Evolutionary conservation across 306 rosid genomes (phyloP).

Genomic region (Psophocarpus tetragonolobus): DNA sequence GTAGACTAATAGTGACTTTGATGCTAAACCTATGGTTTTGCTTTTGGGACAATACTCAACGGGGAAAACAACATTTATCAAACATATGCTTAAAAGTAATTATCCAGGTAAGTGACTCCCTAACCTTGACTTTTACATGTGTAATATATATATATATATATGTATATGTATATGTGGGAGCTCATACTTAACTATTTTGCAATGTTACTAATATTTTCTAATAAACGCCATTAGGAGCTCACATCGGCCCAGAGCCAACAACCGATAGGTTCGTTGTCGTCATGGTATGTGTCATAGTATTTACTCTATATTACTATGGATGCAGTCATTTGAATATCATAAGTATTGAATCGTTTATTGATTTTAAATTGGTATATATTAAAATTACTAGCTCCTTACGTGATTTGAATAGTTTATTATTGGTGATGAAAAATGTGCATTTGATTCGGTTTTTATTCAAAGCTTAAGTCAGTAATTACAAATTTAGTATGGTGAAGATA

Average conservation of each 20-base stretch:
- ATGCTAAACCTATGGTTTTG: slow-evolving; percentile 96
- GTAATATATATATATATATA: neutral
- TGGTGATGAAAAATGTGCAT: too few species aligned
- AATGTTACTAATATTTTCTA: slow-evolving; percentile 6
- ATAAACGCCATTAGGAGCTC: slow-evolving; percentile 68
- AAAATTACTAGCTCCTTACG: too few species aligned
- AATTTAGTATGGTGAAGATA: too few species aligned
- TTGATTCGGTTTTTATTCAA: too few species aligned
- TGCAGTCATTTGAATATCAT: neutral
- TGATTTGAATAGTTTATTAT: too few species aligned
- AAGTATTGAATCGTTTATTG: neutral
- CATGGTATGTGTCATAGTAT: slow-evolving; percentile 61
- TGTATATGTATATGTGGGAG: neutral
- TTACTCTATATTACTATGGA: neutral
- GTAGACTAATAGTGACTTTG: slow-evolving; percentile 94
- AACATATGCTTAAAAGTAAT: slow-evolving; percentile 73
- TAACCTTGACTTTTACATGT: neutral
- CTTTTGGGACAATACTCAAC: slow-evolving; percentile 99
- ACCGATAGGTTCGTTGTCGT: slow-evolving; percentile 98
- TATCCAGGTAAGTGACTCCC: slow-evolving; percentile 78
- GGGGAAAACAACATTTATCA: slow-evolving; percentile 95
- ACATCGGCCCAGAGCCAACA: slow-evolving; percentile 99
- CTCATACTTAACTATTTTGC: neutral
- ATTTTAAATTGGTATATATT: neutral
- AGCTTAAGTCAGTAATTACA: too few species aligned